Conservation (phyloP, 2,329 filamentous ascomycete species). For the Penicillium carneum region DNA sequence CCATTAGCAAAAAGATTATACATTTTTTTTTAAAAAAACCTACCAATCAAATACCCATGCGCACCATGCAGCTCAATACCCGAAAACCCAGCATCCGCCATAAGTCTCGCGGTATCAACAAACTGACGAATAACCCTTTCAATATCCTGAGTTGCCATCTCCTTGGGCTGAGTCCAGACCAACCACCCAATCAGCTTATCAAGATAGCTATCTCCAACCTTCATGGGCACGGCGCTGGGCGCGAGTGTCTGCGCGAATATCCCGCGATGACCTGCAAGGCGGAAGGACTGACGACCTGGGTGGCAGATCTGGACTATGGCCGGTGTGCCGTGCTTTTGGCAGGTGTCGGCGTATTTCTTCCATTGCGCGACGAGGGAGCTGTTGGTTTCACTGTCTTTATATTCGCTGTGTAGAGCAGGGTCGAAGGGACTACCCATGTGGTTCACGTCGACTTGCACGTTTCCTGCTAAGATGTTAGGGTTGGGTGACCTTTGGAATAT, state of each 20-base stretch:
- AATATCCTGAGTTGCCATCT: slow-evolving; percentile 64
- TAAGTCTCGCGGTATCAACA: slow-evolving; percentile 60
- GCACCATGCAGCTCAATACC: slow-evolving; percentile 63
- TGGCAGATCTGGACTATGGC: slow-evolving; percentile 56
- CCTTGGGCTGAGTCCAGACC: slow-evolving; percentile 60
- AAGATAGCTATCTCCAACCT: slow-evolving; percentile 48
- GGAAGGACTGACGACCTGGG: slow-evolving; percentile 55
- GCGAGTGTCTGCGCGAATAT: slow-evolving; percentile 44
- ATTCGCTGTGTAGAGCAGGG: slow-evolving; percentile 39
- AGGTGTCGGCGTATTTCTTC: slow-evolving; percentile 40
- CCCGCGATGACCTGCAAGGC: slow-evolving; percentile 49
- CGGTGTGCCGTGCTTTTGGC: slow-evolving; percentile 52
- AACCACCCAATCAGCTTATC: slow-evolving; percentile 43
- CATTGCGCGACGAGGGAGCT: slow-evolving; percentile 34
- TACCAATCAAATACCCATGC: slow-evolving; percentile 59
- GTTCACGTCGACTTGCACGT: slow-evolving; percentile 56
- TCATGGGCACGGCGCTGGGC: slow-evolving; percentile 52
- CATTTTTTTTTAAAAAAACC: slow-evolving; percentile 33
- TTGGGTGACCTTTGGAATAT: neutral
- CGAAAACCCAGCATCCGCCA: slow-evolving; percentile 60
- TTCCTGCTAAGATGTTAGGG: slow-evolving; percentile 34
- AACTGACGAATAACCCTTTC: slow-evolving; percentile 62
- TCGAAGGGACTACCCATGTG: slow-evolving; percentile 48
- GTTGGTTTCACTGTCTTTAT: slow-evolving; percentile 30
- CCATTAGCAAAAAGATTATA: neutral